Evolutionary conservation across 1,139 yeast genomes (phyloP).

Genomic region (Suhomyces ambrosiae): DNA sequence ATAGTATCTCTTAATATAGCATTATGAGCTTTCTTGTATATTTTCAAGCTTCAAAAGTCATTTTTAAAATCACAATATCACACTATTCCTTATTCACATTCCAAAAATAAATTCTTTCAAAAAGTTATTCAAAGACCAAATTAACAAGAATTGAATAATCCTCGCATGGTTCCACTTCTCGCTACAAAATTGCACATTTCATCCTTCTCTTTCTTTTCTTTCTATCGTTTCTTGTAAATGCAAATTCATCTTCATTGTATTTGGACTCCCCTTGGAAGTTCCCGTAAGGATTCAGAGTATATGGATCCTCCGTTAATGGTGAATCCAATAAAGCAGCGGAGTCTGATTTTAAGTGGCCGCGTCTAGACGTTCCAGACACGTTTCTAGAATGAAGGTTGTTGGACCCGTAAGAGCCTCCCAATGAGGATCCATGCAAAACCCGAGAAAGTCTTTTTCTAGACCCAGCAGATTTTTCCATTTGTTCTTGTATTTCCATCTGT

Average conservation of each 20-base stretch:
- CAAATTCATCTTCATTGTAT: slow-evolving; percentile 47
- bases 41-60: too few relatives aligned
- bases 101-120: too few relatives aligned
- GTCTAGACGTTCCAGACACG: slow-evolving; percentile 16
- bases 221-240: slow-evolving; percentile 38
- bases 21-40: too few relatives aligned
- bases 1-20: too few relatives aligned
- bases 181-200: slow-evolving; percentile 38
- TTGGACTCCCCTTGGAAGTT: slow-evolving; percentile 21
- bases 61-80: too few relatives aligned
- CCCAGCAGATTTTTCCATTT: slow-evolving; percentile 34
- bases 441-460: slow-evolving; percentile 38
- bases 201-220: slow-evolving; percentile 30
- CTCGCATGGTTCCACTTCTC: too few relatives aligned
- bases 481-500: slow-evolving; percentile 40
- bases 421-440: slow-evolving; percentile 30
- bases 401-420: slow-evolving; percentile 21
- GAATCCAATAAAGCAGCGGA: slow-evolving; percentile 41
- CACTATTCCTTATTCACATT: too few relatives aligned
- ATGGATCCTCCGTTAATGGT: slow-evolving; percentile 42
- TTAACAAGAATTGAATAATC: neutral
- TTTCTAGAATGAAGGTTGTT: slow-evolving; percentile 15
- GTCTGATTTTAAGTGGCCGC: slow-evolving; percentile 40
- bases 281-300: slow-evolving; percentile 37
- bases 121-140: neutral